These are phyloP conservation scores for Pyrenophora tritici-repentis DNA, from an alignment of 2,329 filamentous ascomycete species.

Conservation along the genomic window DNA sequence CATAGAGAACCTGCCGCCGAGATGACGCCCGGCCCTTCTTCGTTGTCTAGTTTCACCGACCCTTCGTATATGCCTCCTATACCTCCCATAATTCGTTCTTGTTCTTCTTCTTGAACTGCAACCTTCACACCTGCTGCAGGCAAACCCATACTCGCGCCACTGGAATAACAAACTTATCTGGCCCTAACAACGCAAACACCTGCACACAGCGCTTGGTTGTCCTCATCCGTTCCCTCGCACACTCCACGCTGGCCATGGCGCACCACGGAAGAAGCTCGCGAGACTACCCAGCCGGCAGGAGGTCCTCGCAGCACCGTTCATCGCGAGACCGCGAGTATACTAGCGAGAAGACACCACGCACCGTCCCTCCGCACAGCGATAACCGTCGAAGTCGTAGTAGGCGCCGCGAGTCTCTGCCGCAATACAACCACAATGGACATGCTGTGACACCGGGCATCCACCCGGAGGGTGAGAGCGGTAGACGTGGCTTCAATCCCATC, in stretches of 20 bases:
- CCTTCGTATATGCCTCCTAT: constrained; percentile 10
- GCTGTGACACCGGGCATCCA: constrained; percentile 50
- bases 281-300: constrained; percentile 19
- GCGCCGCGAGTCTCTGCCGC: constrained; percentile 33
- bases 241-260: constrained; percentile 20
- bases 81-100: not conserved
- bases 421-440: constrained; percentile 54
- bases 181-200: constrained; percentile 6
- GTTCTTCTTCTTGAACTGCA: constrained; percentile 1
- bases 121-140: constrained; percentile 13
- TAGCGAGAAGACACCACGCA: constrained; percentile 29
- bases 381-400: constrained; percentile 10
- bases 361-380: constrained; percentile 14
- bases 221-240: constrained; percentile 1
- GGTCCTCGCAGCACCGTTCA: constrained; percentile 8
- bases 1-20: constrained; percentile 8
- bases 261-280: constrained; percentile 22
- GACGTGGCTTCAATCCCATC: constrained; percentile 66
- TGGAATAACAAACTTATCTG: constrained; percentile 12
- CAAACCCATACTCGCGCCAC: constrained; percentile 16
- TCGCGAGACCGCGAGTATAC: constrained; percentile 30
- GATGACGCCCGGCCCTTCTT: constrained; percentile 24
- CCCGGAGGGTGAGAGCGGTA: constrained; percentile 69
- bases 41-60: constrained; percentile 6
- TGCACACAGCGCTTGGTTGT: constrained; percentile 6